These are phyloP conservation scores for Zalaria sp. DNA, from an alignment of 2,329 filamentous ascomycete species.

Conservation along the genomic window DNA sequence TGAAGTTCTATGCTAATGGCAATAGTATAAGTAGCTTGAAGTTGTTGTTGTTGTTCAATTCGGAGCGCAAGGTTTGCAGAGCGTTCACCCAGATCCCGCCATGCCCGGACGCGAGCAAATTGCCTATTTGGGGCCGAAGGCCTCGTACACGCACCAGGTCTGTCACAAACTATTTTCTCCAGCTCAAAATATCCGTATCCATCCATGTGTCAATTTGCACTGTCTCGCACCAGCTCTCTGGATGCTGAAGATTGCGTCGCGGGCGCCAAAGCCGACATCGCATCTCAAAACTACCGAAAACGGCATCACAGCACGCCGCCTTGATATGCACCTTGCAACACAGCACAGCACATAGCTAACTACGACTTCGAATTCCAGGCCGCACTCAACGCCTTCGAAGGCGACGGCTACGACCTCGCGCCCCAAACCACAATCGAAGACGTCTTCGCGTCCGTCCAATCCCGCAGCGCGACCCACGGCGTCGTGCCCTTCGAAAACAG, in stretches of 20 bases:
- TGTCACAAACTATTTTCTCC: not conserved
- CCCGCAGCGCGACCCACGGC: constrained; percentile 49
- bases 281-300: too few relatives aligned
- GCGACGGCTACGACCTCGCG: constrained; percentile 14
- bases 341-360: constrained; percentile 6
- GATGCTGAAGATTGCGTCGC: too few relatives aligned
- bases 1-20: too few relatives aligned
- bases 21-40: too few relatives aligned
- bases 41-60: too few relatives aligned
- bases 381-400: constrained; percentile 22
- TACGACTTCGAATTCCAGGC: constrained; percentile 27
- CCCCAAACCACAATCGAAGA: constrained; percentile 42
- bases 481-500: constrained; percentile 95
- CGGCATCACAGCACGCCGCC: too few relatives aligned
- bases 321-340: constrained; percentile 1
- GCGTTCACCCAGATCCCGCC: too few relatives aligned
- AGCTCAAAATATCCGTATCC: too few relatives aligned
- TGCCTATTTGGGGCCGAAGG: constrained; percentile 49
- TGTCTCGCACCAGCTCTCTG: too few relatives aligned
- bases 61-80: too few relatives aligned
- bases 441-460: constrained; percentile 67
- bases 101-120: constrained; percentile 13
- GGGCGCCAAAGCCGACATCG: too few relatives aligned
- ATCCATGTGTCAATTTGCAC: too few relatives aligned
- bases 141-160: constrained; percentile 58